These are phyloP conservation scores for Pogostemon cablin DNA, from an alignment of 257 asterid genomes.

Conservation along the genomic window DNA sequence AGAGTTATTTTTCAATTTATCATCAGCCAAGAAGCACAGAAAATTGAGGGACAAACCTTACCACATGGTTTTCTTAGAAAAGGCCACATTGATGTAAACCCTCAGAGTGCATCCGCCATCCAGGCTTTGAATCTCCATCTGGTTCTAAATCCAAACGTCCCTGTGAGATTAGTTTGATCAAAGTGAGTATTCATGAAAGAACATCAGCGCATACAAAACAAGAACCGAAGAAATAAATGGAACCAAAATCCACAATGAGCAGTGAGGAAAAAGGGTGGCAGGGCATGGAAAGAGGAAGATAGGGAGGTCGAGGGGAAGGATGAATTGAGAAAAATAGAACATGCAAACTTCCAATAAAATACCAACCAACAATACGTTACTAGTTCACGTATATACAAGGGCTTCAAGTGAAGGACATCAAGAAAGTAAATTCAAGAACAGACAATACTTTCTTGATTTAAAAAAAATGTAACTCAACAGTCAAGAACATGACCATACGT, in stretches of 20 bases:
- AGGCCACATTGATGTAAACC: conserved; percentile 73
- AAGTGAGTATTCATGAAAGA: conserved; percentile 27
- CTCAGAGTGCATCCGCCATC: conserved; percentile 75
- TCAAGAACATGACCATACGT: too few species aligned
- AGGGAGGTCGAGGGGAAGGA: neutral
- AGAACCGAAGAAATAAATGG: neutral
- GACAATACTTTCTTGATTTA: too few species aligned
- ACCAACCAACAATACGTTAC: too few species aligned
- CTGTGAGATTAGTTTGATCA: conserved; percentile 42
- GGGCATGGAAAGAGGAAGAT: neutral
- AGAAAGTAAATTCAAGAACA: too few species aligned
- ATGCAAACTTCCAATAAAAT: conserved; percentile 3
- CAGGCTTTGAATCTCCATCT: conserved; percentile 47
- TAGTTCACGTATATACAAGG: conserved; percentile 27
- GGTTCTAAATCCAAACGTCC: conserved; percentile 86
- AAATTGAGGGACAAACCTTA: conserved; percentile 59
- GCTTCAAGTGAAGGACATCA: too few species aligned
- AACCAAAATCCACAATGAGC: conserved; percentile 21
- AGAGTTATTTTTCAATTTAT: too few species aligned
- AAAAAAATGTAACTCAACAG: too few species aligned
- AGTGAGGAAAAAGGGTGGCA: neutral
- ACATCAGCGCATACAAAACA: neutral
- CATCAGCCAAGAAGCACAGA: too few species aligned
- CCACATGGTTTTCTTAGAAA: conserved; percentile 91
- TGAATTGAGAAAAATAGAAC: conserved; percentile 23